These are phyloP conservation scores for Parietichytrium sp. DNA, from an alignment of 108 stramenopile genomes.

Conservation along the genomic window DNA sequence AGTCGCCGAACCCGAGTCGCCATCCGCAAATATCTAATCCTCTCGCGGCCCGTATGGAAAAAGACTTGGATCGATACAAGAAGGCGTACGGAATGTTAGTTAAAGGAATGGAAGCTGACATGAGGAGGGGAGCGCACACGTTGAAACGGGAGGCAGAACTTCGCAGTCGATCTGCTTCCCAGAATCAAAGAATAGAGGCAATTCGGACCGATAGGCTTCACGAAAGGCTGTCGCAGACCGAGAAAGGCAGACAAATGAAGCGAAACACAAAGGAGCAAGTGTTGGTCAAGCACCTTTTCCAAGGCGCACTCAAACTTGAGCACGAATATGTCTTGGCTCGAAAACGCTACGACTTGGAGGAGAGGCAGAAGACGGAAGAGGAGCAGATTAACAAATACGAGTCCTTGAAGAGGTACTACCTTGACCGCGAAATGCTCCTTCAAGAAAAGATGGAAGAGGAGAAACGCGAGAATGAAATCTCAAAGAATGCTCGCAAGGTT, in stretches of 20 bases:
- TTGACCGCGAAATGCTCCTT: constrained; percentile 16
- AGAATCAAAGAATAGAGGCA: background rate
- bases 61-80: background rate
- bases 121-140: background rate
- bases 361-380: background rate
- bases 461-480: constrained; percentile 1
- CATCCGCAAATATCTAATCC: background rate
- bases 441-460: background rate
- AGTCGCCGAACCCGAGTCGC: too few relatives aligned
- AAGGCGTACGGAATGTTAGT: constrained; percentile 20
- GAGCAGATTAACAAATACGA: background rate
- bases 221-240: background rate
- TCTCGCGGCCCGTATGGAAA: background rate
- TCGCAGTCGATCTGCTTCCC: too few relatives aligned
- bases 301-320: background rate
- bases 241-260: background rate
- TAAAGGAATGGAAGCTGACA: background rate
- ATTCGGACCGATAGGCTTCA: background rate
- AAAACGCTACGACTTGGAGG: background rate
- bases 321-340: background rate
- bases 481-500: background rate
- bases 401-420: background rate
- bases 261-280: constrained; percentile 15
- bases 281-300: background rate
- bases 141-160: background rate